Conservation (phyloP, 2,329 filamentous ascomycete genomes). For the Nannizziopsis barbatae region DNA sequence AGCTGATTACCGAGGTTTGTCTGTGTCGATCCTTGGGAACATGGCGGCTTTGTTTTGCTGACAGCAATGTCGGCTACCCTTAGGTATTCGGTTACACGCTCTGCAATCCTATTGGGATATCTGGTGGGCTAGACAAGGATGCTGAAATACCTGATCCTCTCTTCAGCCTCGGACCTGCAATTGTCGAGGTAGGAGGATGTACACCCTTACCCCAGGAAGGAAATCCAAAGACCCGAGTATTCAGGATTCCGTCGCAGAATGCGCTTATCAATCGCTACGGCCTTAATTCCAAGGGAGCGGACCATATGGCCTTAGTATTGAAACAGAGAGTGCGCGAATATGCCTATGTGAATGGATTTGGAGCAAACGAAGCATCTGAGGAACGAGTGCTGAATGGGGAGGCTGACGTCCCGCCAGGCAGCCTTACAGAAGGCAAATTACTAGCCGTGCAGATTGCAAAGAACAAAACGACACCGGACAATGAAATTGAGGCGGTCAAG, state of each 20-base stretch:
- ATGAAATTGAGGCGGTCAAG: slow-evolving; percentile 69
- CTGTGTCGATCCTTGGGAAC: not conserved
- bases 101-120: slow-evolving; percentile 81
- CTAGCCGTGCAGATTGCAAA: slow-evolving; percentile 91
- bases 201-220: slow-evolving; percentile 80
- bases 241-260: slow-evolving; percentile 70
- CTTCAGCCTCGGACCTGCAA: slow-evolving; percentile 69
- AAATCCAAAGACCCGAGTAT: slow-evolving; percentile 79
- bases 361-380: slow-evolving; percentile 52
- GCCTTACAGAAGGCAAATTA: slow-evolving; percentile 61
- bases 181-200: slow-evolving; percentile 86
- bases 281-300: slow-evolving; percentile 82
- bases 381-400: slow-evolving; percentile 63
- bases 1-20: slow-evolving; percentile 42
- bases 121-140: slow-evolving; percentile 91
- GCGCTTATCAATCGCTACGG: slow-evolving; percentile 93
- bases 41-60: not conserved
- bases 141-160: slow-evolving; percentile 77
- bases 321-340: slow-evolving; percentile 67
- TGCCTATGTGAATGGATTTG: slow-evolving; percentile 59
- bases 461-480: slow-evolving; percentile 84
- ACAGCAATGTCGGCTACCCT: not conserved
- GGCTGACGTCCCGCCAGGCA: slow-evolving; percentile 69
- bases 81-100: slow-evolving; percentile 66
- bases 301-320: slow-evolving; percentile 69